Evolutionary conservation across 257 asterid species (phyloP), one percentile per base, ranked within the genome.

Genomic region (Nicotiana knightiana): DNA sequence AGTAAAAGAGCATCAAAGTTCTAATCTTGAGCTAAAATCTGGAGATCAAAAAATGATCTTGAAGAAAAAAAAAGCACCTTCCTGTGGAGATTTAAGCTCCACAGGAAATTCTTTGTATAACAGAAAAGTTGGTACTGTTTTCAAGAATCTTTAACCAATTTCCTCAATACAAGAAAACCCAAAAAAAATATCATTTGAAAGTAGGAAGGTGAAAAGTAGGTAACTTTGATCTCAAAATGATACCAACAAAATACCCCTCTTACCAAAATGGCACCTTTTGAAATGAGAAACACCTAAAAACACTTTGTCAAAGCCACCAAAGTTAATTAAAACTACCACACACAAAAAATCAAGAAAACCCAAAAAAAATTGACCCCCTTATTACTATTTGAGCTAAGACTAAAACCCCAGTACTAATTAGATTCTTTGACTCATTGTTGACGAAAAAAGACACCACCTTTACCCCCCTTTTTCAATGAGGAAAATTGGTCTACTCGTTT

Each of bases 71-170:
- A 43, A 71, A 46, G 11, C 61, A 71, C 61, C 79, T 24, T 48
- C 79, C 79, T 71, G 61, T 71, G 61, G 79, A 71, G 79, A n/a
- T 71, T 46, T 12, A 71, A 71, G 26, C 79, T 71, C 79, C 79
- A 71, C 79, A 71, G 79, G 79, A 71, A 71, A 71, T 24, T 71
- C 79, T 71, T 46, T 4, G 4, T 71, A 48, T 46, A 12, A 48
- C 63, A 26, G 37, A 75, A 46, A 48, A 26, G 4, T 73, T 48
- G 58, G 58, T 11, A 26, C 62, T 15, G 4, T 51, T 78, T 61
- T 62, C 82, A 43, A 62, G 62, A 18, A 64, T 7, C 77, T 28
- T 53, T 8, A 58, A 76, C 26, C 4, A 32, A 3, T 76, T 76
- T n/a, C 17, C 37, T 26, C 46, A 54, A 80, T 57, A 48, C 37